Evolutionary conservation across 2,329 filamentous ascomycete genomes (phyloP).

Genomic region (Thelonectria rubi): DNA sequence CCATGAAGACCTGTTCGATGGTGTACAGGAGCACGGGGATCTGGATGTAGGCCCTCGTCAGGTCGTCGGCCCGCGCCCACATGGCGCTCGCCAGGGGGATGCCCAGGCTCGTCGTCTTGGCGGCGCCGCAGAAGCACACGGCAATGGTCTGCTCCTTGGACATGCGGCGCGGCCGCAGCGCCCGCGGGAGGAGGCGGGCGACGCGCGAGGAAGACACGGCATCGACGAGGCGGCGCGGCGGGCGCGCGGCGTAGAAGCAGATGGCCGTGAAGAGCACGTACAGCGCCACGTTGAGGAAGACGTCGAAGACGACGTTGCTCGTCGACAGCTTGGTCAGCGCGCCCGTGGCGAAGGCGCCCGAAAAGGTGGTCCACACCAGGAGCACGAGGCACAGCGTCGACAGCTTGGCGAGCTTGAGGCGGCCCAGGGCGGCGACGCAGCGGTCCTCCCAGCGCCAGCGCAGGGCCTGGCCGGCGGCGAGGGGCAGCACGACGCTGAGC

Average conservation of each 20-base stretch:
- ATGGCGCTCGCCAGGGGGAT: constrained; percentile 75
- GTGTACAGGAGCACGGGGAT: constrained; percentile 71
- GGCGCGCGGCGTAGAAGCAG: constrained; percentile 62
- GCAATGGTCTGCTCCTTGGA: constrained; percentile 71
- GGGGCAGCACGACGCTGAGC: constrained; percentile 71
- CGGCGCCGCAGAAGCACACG: constrained; percentile 77
- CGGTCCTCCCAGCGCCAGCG: constrained; percentile 60
- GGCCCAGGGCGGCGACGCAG: constrained; percentile 63
- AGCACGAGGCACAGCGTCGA: constrained; percentile 58
- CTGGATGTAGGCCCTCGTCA: constrained; percentile 66
- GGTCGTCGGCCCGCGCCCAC: constrained; percentile 65
- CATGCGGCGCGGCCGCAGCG: constrained; percentile 61
- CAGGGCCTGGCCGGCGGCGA: constrained; percentile 68
- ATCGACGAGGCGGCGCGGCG: constrained; percentile 46
- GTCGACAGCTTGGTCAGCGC: constrained; percentile 67
- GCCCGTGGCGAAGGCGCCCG: constrained; percentile 70
- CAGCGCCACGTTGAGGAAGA: constrained; percentile 72
- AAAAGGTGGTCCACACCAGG: constrained; percentile 70
- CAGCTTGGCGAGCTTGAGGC: constrained; percentile 61
- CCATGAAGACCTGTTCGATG: constrained; percentile 63
- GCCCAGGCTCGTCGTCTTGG: constrained; percentile 76
- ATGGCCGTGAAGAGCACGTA: constrained; percentile 70
- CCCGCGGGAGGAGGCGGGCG: constrained; percentile 48
- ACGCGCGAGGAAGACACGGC: constrained; percentile 37
- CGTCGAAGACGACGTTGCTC: constrained; percentile 70